Evolutionary conservation across 371 early-diverging fungal species (phyloP), one percentile per base, ranked within the genome.

Genomic region (Scutellospora calospora): DNA sequence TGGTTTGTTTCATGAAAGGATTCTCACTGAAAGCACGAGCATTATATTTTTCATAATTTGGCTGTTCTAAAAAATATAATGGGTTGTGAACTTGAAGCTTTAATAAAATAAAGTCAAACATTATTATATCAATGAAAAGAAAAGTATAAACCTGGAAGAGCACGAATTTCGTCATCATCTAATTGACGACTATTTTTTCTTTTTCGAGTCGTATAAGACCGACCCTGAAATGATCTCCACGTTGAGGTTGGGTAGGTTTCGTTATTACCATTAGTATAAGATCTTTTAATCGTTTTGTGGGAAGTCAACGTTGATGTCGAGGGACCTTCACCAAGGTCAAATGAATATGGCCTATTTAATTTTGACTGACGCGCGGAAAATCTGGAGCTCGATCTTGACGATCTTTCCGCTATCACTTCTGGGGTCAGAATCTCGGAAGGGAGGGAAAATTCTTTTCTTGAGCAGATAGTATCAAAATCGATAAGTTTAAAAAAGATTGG

Each of bases 121-220:
- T n/a, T 41, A n/a, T 25, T 5, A 4, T 22, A 25, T 25, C 35
- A 35, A 35, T 65, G 27, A 65, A 1, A 31, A 51, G 11, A 57
- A 22, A 25, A 8, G 5, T n/a, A 22, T 22, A n/a, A 41, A 69
- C 69, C 49, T 45, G 69, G 69, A 41, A 69, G 41, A 22, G 49
- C 69, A 3, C 41, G n/a, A 9, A 69, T 69, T 69, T 69, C 25
- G 20, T 69, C 41, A 3, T 69, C 69, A 27, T 69, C 41, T 69
- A 69, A 69, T 22, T 69, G 69, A 22, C 35, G n/a, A 35, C 41
- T 41, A 38, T 35, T 69, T 69, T 41, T 69, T 41, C 41, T 69
- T 22, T 69, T 69, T 22, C 69, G 69, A 45, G 69, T 6, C 6
- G 41, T 25, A 35, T 69, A 38, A 25, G 69, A 38, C n/a, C 57